Percentiles rank a stretch among this genome's conserved stretches.
Evolutionary conservation across 148 eudicot genomes (phyloP).

Genomic region (Cornus kousa): DNA sequence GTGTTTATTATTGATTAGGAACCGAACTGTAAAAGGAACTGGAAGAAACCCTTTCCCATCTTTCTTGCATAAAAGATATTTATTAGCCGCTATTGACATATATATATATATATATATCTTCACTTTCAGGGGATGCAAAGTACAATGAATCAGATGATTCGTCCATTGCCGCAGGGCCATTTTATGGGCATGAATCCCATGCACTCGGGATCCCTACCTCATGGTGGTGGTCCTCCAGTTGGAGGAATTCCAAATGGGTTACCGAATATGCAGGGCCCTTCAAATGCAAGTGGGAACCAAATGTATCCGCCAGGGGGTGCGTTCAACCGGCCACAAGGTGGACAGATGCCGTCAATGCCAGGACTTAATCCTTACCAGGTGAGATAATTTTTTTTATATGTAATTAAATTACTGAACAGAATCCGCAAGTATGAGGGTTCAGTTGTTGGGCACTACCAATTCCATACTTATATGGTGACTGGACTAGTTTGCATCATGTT

Average conservation of each 20-base stretch:
- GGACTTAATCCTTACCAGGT: slow-evolving; percentile 94
- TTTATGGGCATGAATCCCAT: slow-evolving; percentile 71
- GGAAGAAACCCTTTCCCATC: not conserved
- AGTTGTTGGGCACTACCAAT: not conserved
- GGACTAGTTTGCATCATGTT: not conserved
- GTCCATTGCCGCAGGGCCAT: slow-evolving; percentile 85
- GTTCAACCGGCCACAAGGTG: slow-evolving; percentile 84
- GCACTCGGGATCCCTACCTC: slow-evolving; percentile 56
- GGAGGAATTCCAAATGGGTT: slow-evolving; percentile 68
- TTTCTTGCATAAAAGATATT: not conserved
- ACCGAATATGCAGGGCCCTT: slow-evolving; percentile 69
- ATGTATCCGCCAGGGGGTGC: slow-evolving; percentile 72
- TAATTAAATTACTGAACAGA: not conserved
- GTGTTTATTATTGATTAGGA: not conserved
- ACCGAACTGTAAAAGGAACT: not conserved
- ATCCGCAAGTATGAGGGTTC: not conserved
- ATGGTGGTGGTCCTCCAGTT: slow-evolving; percentile 48
- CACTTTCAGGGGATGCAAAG: slow-evolving; percentile 67
- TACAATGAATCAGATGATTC: slow-evolving; percentile 73
- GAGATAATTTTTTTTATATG: slow-evolving; percentile 4
- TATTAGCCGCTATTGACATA: not conserved
- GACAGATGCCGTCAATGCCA: slow-evolving; percentile 83
- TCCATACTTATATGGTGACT: not conserved
- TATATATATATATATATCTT: too few species aligned
- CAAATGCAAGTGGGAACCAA: slow-evolving; percentile 59